Evolutionary conservation across 495 filamentous ascomycete species (phyloP).

Genomic region (Cercophora sp.): DNA sequence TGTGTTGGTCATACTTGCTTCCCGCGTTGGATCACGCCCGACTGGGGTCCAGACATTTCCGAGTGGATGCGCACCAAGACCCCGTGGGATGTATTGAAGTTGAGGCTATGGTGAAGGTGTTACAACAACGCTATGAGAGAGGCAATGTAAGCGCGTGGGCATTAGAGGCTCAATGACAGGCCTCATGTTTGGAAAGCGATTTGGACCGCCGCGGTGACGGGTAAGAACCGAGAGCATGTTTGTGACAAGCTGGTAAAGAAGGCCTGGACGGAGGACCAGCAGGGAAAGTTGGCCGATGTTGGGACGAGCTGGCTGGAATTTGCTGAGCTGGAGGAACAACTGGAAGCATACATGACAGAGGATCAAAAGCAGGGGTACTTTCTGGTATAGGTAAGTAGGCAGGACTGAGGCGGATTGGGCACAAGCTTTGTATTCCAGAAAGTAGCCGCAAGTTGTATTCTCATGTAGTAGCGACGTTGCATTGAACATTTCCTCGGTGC

Average conservation of each 20-base stretch:
- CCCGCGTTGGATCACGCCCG: slow-evolving; percentile 36
- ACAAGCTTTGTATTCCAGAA: too few species aligned
- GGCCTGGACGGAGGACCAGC: neutral
- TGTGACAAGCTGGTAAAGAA: slow-evolving; percentile 6
- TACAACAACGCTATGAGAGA: slow-evolving; percentile 17
- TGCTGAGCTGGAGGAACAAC: neutral
- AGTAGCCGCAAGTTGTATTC: too few species aligned
- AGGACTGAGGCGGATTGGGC: too few species aligned
- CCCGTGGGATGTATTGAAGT: slow-evolving; percentile 11
- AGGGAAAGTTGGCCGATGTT: neutral
- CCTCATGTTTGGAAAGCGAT: slow-evolving; percentile 16
- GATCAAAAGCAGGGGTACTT: neutral
- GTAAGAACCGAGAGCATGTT: neutral
- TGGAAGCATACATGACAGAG: neutral
- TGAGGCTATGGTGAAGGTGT: slow-evolving; percentile 13
- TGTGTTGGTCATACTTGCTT: slow-evolving; percentile 26
- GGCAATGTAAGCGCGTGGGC: slow-evolving; percentile 8
- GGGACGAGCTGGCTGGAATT: neutral
- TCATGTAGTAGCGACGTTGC: too few species aligned
- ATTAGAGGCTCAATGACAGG: slow-evolving; percentile 19
- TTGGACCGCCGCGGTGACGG: slow-evolving; percentile 19
- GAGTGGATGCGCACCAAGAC: slow-evolving; percentile 17
- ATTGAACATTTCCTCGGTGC: too few species aligned
- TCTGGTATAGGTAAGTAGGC: too few species aligned
- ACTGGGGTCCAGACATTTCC: slow-evolving; percentile 35